Evolutionary conservation across 129 eudicot genomes (phyloP), one percentile per base, ranked within the genome.

Genomic region (Chrysanthemum seticuspe): DNA sequence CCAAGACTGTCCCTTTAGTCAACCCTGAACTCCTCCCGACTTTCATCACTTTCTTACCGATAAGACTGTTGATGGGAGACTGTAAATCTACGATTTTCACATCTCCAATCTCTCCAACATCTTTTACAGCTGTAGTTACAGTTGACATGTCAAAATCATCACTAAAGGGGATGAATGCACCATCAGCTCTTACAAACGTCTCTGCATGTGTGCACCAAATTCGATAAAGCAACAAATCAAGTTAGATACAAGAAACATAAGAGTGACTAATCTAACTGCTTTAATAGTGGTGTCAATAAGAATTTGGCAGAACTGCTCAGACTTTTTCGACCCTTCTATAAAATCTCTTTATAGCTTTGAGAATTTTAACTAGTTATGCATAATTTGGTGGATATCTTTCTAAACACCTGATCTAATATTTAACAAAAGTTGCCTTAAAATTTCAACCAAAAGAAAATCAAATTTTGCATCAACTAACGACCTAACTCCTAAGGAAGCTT

Each of bases 151-250:
- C 98, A 57, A 93, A 93, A 70, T 89, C 98, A 36, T 89, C 98
- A 45, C 92, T 83, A 75, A 93, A 93, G 3, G 98, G 98, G 74
- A 93, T 93, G 81, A 93, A 93, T 13, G 98, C 98, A 7, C 98
- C 98, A 77, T 93, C 98, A 10, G 98, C 98, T 86, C 98, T 82
- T 52, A 93, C 98, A 81, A 87, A 93, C 81, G 98, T 93, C 88
- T 93, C 98, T 93, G 92, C 74, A 79, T 36, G 29, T 36, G 29
- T 66, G 48, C 14, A 67, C 69, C 55, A 58, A 34, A 63, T 52
- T 13, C 9, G 34, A 47, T 16, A 66, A 36, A 6, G 45, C 45
- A 36, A 36, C 44, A 36, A 36, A 36, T 36, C 0, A 36, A 36
- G 45, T 36, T 36, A 36, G 45, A 36, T 36, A 1, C 45, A 36